Base-by-base conservation (phyloP, 176 grass and related monocot species). In the Bonia amplexicaulis region DNA sequence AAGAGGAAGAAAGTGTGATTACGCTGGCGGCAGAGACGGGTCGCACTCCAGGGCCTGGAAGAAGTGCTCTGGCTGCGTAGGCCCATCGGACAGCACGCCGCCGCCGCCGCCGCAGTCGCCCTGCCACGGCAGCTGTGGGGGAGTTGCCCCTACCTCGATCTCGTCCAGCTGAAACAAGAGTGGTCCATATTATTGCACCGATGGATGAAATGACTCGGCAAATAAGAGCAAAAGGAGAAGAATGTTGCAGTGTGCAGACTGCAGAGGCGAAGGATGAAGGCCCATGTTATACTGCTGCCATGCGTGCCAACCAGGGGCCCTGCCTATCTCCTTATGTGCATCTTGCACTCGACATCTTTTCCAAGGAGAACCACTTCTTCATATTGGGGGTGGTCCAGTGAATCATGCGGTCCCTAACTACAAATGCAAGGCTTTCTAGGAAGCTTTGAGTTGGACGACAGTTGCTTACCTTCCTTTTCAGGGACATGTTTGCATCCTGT, bases 391-490 rank as follows among this genome's bases (percentile, higher is more conserved):
- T 77, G 73, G 65, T 78, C 80, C 86, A 77, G 35, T 48, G 39
- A 58, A 53, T 75, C 73, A 59, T 58, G 74, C 17, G 25, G 64
- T 83, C 79, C 86, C 80, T 83, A 77, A 25, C 54, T 78, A 78
- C 45, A 45, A 81, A 69, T 53, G 63, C 13, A 33, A 23, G 76
- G 31, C 7, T 45, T 85, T 27, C 76, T 51, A 72, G 55, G 33
- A 81, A 39, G 17, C 51, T 73, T 52, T 33, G 55, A 46, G 60
- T 54, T 81, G 60, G 41, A 78, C 69, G 40, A 29, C 47, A 33
- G 17, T 69, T 26, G 23, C 22, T 73, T 89, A 97, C 94, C 88
- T 92, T 89, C 55, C 68, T 94, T 94, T 87, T 94, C 72, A 94
- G 74, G 37, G 59, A 64, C 26, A 39, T 77, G 83, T 97, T 97